phyloP scores from a whole-genome alignment of 2,329 filamentous ascomycete genomes.

The Colletotrichum eremochloae region DNA sequence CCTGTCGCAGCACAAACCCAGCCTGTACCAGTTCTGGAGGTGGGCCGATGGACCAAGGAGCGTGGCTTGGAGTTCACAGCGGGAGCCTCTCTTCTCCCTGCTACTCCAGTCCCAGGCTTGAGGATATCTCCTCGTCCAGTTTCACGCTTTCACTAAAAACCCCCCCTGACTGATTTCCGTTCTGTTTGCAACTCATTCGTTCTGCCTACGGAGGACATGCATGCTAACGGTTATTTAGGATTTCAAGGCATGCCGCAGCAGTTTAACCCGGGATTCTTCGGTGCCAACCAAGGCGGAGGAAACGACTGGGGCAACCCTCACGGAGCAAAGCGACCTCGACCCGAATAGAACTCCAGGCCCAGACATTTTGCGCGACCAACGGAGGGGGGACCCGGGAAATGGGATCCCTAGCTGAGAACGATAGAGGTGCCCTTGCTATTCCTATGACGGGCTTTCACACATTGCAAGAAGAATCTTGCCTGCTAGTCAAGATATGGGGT shows the following conservation, averaged over 20 bases:
- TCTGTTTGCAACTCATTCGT: slow-evolving; percentile 14
- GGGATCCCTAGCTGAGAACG: not conserved
- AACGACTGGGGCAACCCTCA: slow-evolving; percentile 84
- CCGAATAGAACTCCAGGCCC: slow-evolving; percentile 65
- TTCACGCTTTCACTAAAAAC: not conserved
- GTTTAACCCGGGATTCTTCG: slow-evolving; percentile 83
- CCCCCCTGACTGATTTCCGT: not conserved
- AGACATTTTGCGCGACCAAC: not conserved
- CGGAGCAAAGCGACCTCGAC: slow-evolving; percentile 82
- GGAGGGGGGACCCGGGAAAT: not conserved
- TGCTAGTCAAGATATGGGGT: not conserved
- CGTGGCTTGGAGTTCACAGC: slow-evolving; percentile 11
- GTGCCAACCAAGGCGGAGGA: slow-evolving; percentile 61
- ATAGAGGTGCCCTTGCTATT: not conserved
- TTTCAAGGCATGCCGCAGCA: slow-evolving; percentile 78
- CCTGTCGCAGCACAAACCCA: not conserved
- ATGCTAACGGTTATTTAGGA: slow-evolving; percentile 55
- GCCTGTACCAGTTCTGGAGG: not conserved
- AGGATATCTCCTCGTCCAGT: slow-evolving; percentile 4
- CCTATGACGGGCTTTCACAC: not conserved
- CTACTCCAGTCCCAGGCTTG: not conserved
- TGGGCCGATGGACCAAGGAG: slow-evolving; percentile 24
- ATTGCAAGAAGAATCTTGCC: not conserved
- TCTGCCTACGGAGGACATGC: not conserved
- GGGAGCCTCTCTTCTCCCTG: not conserved